A percentile compares a stretch with the other conserved stretches of the same genome.
Conservation (phyloP, 805 yeast species). For the Priceomyces fermenticarens region DNA sequence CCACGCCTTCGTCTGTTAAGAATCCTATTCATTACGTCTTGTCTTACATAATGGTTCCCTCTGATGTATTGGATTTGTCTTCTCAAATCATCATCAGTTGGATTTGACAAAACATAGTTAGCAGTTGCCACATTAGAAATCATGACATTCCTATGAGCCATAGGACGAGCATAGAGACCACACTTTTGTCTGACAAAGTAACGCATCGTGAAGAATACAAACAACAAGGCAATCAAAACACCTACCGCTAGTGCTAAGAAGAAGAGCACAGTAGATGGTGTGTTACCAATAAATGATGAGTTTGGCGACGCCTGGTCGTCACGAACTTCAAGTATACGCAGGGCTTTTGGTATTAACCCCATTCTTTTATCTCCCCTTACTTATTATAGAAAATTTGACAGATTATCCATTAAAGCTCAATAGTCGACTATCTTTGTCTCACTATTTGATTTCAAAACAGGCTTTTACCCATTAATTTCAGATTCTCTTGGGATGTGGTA, state of each 20-base stretch:
- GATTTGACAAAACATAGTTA: background rate
- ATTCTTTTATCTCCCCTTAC: too few relatives aligned
- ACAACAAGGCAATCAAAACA: conserved; percentile 51
- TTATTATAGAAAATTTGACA: too few relatives aligned
- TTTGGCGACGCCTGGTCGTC: background rate
- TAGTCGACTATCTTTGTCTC: too few relatives aligned
- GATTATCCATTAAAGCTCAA: too few relatives aligned
- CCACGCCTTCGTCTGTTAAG: conserved; percentile 32
- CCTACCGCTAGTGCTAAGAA: conserved; percentile 65
- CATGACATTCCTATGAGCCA: conserved; percentile 24
- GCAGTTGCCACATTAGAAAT: conserved; percentile 4
- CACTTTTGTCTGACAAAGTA: conserved; percentile 56
- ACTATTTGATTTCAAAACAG: too few relatives aligned
- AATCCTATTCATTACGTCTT: conserved; percentile 27
- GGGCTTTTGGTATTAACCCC: too few relatives aligned
- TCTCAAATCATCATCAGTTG: conserved; percentile 23
- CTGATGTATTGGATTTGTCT: conserved; percentile 36
- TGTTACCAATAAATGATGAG: conserved; percentile 38
- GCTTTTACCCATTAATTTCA: too few relatives aligned
- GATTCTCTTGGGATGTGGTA: too few relatives aligned
- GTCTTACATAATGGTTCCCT: conserved; percentile 27
- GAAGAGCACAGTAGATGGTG: conserved; percentile 63
- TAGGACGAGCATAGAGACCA: conserved; percentile 49
- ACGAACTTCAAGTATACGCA: too few relatives aligned
- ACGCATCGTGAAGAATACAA: conserved; percentile 58